phyloP scores from a whole-genome alignment of 2,329 filamentous ascomycete species.

The Pseudocercospora ulei region DNA sequence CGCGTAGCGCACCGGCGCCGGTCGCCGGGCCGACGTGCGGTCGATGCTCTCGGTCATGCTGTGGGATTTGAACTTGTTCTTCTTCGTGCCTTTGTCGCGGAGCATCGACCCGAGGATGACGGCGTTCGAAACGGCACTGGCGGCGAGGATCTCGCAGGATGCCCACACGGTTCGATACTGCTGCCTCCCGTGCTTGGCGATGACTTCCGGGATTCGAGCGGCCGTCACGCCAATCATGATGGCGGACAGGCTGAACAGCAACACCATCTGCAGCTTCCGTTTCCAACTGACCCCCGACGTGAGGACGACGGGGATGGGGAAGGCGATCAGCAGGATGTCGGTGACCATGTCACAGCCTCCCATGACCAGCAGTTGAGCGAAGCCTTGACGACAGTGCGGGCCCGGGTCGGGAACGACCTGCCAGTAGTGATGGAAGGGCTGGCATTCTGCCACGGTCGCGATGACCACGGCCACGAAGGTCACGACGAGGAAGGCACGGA shows the following conservation, averaged over 20 bases:
- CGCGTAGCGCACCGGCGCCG: slow-evolving; percentile 53
- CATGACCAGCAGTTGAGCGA: slow-evolving; percentile 79
- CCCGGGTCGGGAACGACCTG: slow-evolving; percentile 65
- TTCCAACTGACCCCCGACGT: slow-evolving; percentile 64
- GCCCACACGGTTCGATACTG: slow-evolving; percentile 82
- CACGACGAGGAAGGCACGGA: slow-evolving; percentile 63
- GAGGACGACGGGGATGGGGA: slow-evolving; percentile 81
- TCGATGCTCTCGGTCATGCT: slow-evolving; percentile 46
- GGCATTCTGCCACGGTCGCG: slow-evolving; percentile 74
- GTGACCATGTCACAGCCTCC: slow-evolving; percentile 81
- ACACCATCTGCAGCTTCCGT: slow-evolving; percentile 67
- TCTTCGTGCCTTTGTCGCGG: slow-evolving; percentile 81
- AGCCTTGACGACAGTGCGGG: slow-evolving; percentile 73
- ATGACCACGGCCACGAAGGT: slow-evolving; percentile 76
- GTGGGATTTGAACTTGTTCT: slow-evolving; percentile 61
- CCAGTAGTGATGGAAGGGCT: slow-evolving; percentile 49
- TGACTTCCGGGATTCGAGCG: slow-evolving; percentile 71
- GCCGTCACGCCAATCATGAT: slow-evolving; percentile 68
- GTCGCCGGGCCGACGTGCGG: slow-evolving; percentile 50
- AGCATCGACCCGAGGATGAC: slow-evolving; percentile 88
- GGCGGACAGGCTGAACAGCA: slow-evolving; percentile 77
- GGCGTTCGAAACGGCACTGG: slow-evolving; percentile 75
- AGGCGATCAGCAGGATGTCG: slow-evolving; percentile 75
- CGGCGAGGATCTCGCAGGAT: slow-evolving; percentile 81
- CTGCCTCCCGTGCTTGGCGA: slow-evolving; percentile 61